These are phyloP conservation scores for Talaromyces marneffei DNA, from an alignment of 2,329 filamentous ascomycete species.

Conservation along the genomic window DNA sequence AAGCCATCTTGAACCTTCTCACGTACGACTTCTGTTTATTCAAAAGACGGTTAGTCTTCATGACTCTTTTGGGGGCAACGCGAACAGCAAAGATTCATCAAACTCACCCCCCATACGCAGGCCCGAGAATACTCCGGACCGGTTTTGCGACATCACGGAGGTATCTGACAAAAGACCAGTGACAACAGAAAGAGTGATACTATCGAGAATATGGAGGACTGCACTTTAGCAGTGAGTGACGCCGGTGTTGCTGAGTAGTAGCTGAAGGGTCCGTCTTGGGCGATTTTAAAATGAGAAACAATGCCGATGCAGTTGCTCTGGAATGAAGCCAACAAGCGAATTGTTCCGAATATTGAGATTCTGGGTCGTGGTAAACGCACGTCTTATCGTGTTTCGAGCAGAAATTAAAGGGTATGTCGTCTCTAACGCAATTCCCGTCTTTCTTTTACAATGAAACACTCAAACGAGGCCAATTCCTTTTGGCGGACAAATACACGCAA, in stretches of 20 bases:
- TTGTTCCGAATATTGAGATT: constrained; percentile 26
- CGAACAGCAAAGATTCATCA: constrained; percentile 5
- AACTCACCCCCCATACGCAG: constrained; percentile 95
- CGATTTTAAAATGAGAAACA: constrained; percentile 30
- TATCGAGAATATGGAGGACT: constrained; percentile 40
- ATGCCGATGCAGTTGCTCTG: constrained; percentile 15
- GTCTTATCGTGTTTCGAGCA: not conserved
- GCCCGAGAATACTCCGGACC: constrained; percentile 79
- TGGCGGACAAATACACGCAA: not conserved
- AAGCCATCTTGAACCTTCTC: constrained; percentile 98
- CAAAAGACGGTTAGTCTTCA: constrained; percentile 11
- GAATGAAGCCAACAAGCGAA: constrained; percentile 27
- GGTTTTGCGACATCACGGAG: constrained; percentile 74
- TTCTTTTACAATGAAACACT: constrained; percentile 15
- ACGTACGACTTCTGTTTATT: constrained; percentile 81
- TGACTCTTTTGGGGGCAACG: constrained; percentile 9
- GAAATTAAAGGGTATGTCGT: not conserved
- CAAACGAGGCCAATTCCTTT: constrained; percentile 10
- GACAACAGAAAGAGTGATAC: constrained; percentile 20
- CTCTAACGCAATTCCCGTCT: not conserved
- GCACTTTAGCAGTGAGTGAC: constrained; percentile 43
- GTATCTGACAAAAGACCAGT: constrained; percentile 21
- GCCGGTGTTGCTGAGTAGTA: constrained; percentile 29
- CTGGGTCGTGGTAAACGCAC: constrained; percentile 19
- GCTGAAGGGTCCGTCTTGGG: constrained; percentile 52